phyloP scores from a whole-genome alignment of 140 eudicot species.

The Bidens hawaiensis region DNA sequence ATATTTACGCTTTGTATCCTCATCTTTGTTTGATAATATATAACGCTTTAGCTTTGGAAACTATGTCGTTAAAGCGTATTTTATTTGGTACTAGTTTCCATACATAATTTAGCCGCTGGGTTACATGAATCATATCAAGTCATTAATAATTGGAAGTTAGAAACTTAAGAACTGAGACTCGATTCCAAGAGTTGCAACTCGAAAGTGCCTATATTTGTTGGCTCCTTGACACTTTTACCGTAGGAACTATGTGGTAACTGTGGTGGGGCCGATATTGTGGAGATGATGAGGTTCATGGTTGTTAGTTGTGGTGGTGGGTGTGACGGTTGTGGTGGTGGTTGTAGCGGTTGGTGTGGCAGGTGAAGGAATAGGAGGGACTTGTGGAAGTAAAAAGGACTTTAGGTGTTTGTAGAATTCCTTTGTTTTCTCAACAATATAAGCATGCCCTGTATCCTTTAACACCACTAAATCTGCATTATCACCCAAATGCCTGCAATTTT shows the following conservation, averaged over 20 bases:
- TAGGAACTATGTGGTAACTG: constrained; percentile 4
- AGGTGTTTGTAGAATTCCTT: constrained; percentile 54
- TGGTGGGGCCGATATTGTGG: constrained; percentile 2
- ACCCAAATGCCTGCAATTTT: constrained; percentile 70
- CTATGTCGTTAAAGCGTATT: background rate
- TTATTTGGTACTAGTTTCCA: constrained; percentile 5
- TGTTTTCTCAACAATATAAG: constrained; percentile 57
- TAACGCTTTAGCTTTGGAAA: background rate
- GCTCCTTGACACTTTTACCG: background rate
- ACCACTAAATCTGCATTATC: constrained; percentile 55
- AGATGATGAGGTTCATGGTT: background rate
- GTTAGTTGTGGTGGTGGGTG: constrained; percentile 9
- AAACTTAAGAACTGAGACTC: background rate
- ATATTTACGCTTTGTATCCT: too few species aligned
- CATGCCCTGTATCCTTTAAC: constrained; percentile 64
- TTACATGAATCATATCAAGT: constrained; percentile 14
- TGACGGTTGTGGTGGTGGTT: constrained; percentile 1
- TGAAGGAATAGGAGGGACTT: constrained; percentile 21
- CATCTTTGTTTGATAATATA: background rate
- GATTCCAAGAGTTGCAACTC: constrained; percentile 5
- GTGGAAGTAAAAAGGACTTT: constrained; percentile 51
- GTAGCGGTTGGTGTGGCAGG: background rate
- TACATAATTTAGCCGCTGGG: constrained; percentile 4
- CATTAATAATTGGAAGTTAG: background rate
- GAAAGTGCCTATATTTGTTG: background rate